Base-by-base conservation (phyloP, 2,329 filamentous ascomycete genomes). In the Phialophora verrucosa region DNA sequence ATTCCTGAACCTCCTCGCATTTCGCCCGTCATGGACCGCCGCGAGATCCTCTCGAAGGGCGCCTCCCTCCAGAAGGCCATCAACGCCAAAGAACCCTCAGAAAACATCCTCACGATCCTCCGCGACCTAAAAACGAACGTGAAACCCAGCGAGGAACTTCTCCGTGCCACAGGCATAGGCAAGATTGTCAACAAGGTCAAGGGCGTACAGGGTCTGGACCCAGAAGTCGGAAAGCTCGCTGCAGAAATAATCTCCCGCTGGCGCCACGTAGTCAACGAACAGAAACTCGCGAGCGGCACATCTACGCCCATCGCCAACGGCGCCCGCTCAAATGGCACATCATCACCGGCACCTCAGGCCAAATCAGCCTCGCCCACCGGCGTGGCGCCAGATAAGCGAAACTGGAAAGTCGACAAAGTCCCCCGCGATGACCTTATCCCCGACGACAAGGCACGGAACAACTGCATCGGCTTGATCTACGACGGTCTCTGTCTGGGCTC, bases 161-260 rank as follows among this genome's bases (percentile, higher is more conserved):
- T 99, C 71, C 89, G 94, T 75, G 90, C 90, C 50, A 98, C 94
- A n/a, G 91, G 90, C 73, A 94, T 96, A 59, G 95, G 95, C 73
- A 90, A 97, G 71, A 88, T 90, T 59, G 91, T 98, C 69, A 94
- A 93, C 78, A 94, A 93, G 77, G 87, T 90, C 67, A 93, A 96
- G 78, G 79, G 88, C 64, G 90, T 96, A 83, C 93, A 91, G 78
- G 88, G 93, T 51, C 42, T 72, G n/a, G 71, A 71, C 35, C 81
- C 84, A 1, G 82, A 84, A 56, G 90, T 98, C 72, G 88, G 90
- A 55, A 86, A 87, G 59, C 83, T 91, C 51, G 93, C 95, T 3
- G 84, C 86, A 66, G 91, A 93, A 74, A 90, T 98, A 64, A 93
- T 99, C 60, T 86, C 85, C 69, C 96, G 93, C 78, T 97, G 92